These are phyloP conservation scores for Umbelopsis sp. DNA, from an alignment of 371 early-diverging fungal genomes.

Conservation along the genomic window DNA sequence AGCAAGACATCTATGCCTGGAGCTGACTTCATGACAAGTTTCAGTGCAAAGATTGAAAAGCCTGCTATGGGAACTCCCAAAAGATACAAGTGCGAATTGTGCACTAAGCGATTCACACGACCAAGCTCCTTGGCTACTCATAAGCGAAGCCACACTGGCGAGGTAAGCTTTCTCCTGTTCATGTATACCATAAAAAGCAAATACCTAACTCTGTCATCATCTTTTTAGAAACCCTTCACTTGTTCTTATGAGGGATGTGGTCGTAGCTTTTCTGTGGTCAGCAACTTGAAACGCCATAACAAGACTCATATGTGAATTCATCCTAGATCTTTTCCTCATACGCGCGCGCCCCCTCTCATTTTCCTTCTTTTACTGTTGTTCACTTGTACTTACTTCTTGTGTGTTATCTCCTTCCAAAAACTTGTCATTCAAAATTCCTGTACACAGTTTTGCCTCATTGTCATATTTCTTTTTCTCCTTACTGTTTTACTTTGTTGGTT, in stretches of 20 bases:
- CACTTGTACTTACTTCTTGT: constrained; percentile 5
- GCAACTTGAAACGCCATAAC: constrained; percentile 14
- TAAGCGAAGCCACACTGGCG: constrained; percentile 67
- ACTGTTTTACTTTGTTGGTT: no score
- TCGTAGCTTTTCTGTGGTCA: constrained; percentile 12
- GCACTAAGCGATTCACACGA: constrained; percentile 62
- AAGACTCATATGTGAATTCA: constrained; percentile 11
- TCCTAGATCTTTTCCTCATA: neutral
- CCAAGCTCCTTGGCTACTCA: constrained; percentile 68
- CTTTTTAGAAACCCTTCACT: constrained; percentile 11
- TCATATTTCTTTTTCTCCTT: neutral
- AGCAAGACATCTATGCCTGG: constrained; percentile 5
- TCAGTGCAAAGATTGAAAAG: constrained; percentile 14
- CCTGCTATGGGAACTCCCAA: constrained; percentile 24
- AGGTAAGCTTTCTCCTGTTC: constrained; percentile 28
- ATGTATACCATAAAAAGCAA: no score
- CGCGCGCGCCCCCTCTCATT: neutral
- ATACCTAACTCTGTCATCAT: neutral
- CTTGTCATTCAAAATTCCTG: constrained; percentile 13
- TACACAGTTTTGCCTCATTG: constrained; percentile 15
- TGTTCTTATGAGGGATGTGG: neutral
- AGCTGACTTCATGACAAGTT: constrained; percentile 14
- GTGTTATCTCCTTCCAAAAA: neutral
- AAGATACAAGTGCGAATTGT: constrained; percentile 49
- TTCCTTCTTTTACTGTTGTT: neutral